Evolutionary conservation across 208 protist species (phyloP).

Genomic region (Trypanosoma lewisi): DNA sequence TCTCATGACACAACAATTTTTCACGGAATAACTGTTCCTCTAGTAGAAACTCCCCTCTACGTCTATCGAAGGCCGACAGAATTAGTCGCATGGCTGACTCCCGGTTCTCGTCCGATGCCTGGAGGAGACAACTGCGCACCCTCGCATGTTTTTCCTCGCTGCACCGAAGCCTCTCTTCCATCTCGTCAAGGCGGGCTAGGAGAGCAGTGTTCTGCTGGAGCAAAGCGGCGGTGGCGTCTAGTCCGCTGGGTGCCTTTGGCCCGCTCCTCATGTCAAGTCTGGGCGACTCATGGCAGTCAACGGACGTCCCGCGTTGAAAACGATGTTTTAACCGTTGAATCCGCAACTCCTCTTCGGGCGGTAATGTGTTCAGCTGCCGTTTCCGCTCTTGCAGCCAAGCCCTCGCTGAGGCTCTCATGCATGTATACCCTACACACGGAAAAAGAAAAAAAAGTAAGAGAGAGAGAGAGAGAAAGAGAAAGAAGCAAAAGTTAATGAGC

Average conservation of each 20-base stretch:
- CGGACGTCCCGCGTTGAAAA: background rate
- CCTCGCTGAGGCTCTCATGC: constrained; percentile 11
- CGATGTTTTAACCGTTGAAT: constrained; percentile 6
- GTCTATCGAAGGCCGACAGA: background rate
- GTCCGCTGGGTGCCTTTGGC: background rate
- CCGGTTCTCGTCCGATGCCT: constrained; percentile 13
- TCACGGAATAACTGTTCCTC: constrained; percentile 12
- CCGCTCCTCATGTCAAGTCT: background rate
- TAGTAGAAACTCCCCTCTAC: constrained; percentile 3
- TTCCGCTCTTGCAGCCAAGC: constrained; percentile 16
- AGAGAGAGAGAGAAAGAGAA: no score
- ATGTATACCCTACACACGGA: background rate
- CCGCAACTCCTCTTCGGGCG: constrained; percentile 12
- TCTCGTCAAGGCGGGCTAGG: background rate
- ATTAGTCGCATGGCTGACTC: background rate
- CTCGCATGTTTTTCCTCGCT: background rate
- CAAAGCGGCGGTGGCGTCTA: background rate
- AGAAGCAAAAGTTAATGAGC: no score
- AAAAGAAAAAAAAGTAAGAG: no score
- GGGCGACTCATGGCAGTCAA: background rate
- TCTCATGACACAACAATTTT: background rate
- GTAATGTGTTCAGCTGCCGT: constrained; percentile 1
- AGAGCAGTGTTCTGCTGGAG: constrained; percentile 7
- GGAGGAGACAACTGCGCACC: background rate
- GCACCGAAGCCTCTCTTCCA: background rate